Evolutionary conservation across 2,329 filamentous ascomycete species (phyloP).

Genomic region (Paecilomyces variotii): DNA sequence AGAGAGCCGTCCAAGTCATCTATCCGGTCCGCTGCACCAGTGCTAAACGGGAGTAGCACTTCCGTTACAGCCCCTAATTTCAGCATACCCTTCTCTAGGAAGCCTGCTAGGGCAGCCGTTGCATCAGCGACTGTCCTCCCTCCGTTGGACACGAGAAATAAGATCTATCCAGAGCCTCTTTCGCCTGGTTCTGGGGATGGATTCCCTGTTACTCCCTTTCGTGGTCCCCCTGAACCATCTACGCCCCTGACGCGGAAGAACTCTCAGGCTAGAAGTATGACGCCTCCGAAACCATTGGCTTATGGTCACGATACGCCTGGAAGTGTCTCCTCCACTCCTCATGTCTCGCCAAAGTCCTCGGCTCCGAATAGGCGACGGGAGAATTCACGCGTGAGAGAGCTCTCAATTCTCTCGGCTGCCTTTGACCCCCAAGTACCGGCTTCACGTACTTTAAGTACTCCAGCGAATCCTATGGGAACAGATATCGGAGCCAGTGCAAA

Average conservation of each 20-base stretch:
- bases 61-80: conserved; percentile 34
- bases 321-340: not conserved
- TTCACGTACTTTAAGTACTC: not conserved
- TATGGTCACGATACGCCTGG: not conserved
- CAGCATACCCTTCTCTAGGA: conserved; percentile 33
- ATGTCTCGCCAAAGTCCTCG: not conserved
- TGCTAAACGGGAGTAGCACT: conserved; percentile 18
- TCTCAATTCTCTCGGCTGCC: not conserved
- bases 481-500: not conserved
- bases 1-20: conserved; percentile 13
- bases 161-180: not conserved
- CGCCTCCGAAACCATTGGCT: not conserved
- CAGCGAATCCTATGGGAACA: not conserved
- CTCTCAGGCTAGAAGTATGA: not conserved
- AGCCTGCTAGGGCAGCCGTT: conserved; percentile 13
- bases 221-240: not conserved
- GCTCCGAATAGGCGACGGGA: not conserved
- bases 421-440: not conserved
- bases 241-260: not conserved
- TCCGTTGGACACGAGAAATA: not conserved
- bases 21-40: conserved; percentile 17
- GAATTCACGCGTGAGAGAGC: not conserved
- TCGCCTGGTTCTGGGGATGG: not conserved
- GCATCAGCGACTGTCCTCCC: not conserved
- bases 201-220: not conserved